Evolutionary conservation across 495 filamentous ascomycete species (phyloP).

Genomic region (Annulohypoxylon maeteangense): DNA sequence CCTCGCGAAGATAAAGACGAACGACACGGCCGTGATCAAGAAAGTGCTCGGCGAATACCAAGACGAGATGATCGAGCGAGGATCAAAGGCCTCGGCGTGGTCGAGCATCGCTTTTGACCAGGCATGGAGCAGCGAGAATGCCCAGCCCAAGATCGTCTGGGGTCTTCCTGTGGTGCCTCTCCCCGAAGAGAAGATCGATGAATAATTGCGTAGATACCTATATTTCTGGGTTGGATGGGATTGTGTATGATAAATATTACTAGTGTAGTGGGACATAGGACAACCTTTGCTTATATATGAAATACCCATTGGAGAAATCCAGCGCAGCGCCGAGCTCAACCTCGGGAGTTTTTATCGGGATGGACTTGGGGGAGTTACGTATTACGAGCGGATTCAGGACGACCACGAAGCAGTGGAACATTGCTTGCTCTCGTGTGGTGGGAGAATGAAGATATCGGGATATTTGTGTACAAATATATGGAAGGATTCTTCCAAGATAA

Average conservation of each 20-base stretch:
- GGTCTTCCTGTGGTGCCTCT: slow-evolving; percentile 30
- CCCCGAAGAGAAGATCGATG: slow-evolving; percentile 33
- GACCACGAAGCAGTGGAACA: neutral
- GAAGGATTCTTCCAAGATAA: neutral
- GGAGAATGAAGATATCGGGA: neutral
- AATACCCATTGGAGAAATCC: neutral
- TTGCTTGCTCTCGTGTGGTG: neutral
- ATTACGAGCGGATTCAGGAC: neutral
- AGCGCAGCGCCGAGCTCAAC: slow-evolving; percentile 2
- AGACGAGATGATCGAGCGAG: slow-evolving; percentile 35
- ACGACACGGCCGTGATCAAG: slow-evolving; percentile 19
- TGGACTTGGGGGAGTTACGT: neutral
- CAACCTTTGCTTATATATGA: neutral
- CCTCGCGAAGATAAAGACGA: slow-evolving; percentile 19
- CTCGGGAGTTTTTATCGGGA: neutral
- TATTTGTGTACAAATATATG: neutral
- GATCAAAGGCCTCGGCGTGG: slow-evolving; percentile 31
- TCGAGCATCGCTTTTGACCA: slow-evolving; percentile 37
- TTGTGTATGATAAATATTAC: neutral
- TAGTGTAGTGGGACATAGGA: neutral
- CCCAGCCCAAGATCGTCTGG: slow-evolving; percentile 27
- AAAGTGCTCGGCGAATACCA: slow-evolving; percentile 37
- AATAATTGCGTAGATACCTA: slow-evolving; percentile 15
- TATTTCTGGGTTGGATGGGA: neutral
- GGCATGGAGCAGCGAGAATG: slow-evolving; percentile 22